phyloP scores from a whole-genome alignment of 208 protist genomes.

The Kentomonas sorsogonicus region DNA sequence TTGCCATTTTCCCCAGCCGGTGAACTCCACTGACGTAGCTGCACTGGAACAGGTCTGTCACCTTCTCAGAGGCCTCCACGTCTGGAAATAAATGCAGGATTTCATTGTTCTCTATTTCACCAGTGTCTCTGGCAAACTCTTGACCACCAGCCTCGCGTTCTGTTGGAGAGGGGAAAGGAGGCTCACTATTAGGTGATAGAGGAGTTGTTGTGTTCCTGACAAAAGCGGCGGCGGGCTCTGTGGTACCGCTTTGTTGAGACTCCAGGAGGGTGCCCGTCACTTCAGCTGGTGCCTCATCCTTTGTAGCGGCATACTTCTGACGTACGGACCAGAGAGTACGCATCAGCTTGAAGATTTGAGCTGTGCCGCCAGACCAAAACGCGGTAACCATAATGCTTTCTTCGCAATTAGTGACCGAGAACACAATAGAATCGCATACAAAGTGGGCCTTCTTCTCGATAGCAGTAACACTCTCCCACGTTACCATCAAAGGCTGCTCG shows the following conservation, averaged over 20 bases:
- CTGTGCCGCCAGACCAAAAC: slow-evolving; percentile 31
- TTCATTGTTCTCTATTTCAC: slow-evolving; percentile 12
- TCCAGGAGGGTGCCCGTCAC: background rate
- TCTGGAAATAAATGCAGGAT: slow-evolving; percentile 28
- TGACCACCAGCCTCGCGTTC: background rate
- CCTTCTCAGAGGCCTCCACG: slow-evolving; percentile 27
- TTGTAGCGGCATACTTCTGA: slow-evolving; percentile 24
- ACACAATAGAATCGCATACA: slow-evolving; percentile 37
- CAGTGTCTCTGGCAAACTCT: background rate
- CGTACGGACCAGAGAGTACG: slow-evolving; percentile 49
- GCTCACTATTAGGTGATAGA: background rate
- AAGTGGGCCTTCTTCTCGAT: slow-evolving; percentile 32
- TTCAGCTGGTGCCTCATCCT: background rate
- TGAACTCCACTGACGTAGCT: slow-evolving; percentile 45
- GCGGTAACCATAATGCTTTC: slow-evolving; percentile 38
- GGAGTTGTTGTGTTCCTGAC: background rate
- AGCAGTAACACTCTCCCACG: slow-evolving; percentile 33
- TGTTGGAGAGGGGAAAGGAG: background rate
- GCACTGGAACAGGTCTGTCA: slow-evolving; percentile 46
- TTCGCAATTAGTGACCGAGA: slow-evolving; percentile 19
- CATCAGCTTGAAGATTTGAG: slow-evolving; percentile 39
- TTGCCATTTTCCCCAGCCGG: slow-evolving; percentile 44
- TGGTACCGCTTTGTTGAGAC: background rate
- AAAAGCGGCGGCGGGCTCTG: background rate
- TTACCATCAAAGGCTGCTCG: slow-evolving; percentile 27